Percentiles rank a stretch among this genome's conserved stretches.
These are phyloP conservation scores for Lasiosphaeria miniovina DNA, from an alignment of 495 filamentous ascomycete species.

Conservation along the genomic window DNA sequence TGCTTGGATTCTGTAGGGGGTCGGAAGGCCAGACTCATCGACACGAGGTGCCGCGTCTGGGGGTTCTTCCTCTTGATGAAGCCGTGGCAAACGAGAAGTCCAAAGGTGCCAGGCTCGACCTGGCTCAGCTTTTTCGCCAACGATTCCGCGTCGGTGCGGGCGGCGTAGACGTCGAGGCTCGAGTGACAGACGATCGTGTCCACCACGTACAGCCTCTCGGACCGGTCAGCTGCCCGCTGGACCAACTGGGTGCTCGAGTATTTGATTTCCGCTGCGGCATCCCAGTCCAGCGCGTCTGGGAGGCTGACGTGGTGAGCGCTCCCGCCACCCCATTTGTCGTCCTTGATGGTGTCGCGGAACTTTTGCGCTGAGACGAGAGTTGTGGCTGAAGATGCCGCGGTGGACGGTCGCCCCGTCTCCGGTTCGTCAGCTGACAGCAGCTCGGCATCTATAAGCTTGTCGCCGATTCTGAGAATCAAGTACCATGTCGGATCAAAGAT, in stretches of 20 bases:
- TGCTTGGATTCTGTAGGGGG: background rate
- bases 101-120: conserved; percentile 40
- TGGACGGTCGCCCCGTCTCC: background rate
- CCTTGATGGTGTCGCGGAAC: conserved; percentile 12
- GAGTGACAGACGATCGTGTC: conserved; percentile 26
- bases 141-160: conserved; percentile 35
- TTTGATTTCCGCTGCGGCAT: conserved; percentile 16
- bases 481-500: conserved; percentile 39
- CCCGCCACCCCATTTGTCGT: conserved; percentile 3
- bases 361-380: background rate
- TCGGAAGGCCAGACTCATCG: background rate
- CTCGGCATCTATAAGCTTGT: conserved; percentile 28
- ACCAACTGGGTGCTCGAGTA: conserved; percentile 5
- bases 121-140: conserved; percentile 40
- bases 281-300: background rate
- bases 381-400: background rate
- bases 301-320: background rate
- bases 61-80: background rate
- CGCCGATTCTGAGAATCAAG: conserved; percentile 35
- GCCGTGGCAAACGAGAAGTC: conserved; percentile 48
- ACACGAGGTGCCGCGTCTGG: background rate
- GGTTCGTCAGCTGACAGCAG: background rate
- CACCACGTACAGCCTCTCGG: conserved; percentile 9
- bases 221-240: background rate
- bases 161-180: conserved; percentile 1